These are phyloP conservation scores for Oryza longistaminata DNA, from an alignment of 176 grass and related monocot genomes.

Conservation along the genomic window DNA sequence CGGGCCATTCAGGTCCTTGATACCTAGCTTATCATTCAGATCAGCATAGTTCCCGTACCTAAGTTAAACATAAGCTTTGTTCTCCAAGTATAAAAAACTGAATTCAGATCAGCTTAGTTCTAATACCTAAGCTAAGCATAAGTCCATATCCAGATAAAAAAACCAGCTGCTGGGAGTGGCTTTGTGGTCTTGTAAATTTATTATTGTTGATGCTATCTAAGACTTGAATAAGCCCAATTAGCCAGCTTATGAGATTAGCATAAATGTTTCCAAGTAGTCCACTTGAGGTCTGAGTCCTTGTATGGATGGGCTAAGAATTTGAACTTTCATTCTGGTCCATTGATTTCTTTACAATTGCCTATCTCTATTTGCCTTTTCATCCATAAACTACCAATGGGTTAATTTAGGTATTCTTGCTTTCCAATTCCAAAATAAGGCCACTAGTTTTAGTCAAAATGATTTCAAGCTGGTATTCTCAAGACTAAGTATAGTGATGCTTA, in stretches of 20 bases:
- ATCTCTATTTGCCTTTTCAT: background rate
- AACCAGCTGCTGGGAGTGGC: background rate
- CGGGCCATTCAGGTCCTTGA: background rate
- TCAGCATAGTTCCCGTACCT: background rate
- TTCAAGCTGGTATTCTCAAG: background rate
- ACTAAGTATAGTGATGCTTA: background rate
- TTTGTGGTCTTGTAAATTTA: background rate
- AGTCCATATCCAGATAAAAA: background rate
- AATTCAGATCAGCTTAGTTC: background rate
- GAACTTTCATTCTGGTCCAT: background rate
- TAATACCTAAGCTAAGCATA: background rate
- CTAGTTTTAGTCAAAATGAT: background rate
- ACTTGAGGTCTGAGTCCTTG: background rate
- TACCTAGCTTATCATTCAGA: background rate
- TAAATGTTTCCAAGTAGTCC: background rate
- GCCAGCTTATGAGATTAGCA: background rate
- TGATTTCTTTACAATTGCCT: background rate
- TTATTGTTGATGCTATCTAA: background rate
- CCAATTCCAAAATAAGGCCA: background rate
- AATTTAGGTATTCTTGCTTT: background rate
- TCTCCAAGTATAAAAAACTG: background rate
- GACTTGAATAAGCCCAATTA: background rate
- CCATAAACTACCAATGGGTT: background rate
- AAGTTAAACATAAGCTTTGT: background rate
- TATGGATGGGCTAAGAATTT: background rate